Base-by-base conservation (phyloP, 225 moss, liverwort and hornwort genomes). In the Marchantia paleacea region DNA sequence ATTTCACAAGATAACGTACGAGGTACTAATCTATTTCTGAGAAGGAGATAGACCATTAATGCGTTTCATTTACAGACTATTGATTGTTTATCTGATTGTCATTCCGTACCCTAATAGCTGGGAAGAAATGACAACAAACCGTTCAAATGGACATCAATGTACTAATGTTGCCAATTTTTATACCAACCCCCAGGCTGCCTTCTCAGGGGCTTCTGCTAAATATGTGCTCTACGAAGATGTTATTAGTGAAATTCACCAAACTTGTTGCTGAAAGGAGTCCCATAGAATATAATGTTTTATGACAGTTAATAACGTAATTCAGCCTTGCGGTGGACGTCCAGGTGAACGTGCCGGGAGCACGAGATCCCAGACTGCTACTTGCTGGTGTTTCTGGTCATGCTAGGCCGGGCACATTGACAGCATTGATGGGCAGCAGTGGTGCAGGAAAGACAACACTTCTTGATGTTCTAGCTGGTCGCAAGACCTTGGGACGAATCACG, bases 361-460 rank as follows among this genome's bases (percentile, higher is more conserved):
- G 86, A 83, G 93, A 92, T 78, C 93, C 97, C 74, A 84, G 92
- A 71, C 82, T 91, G 69, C 72, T 94, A 39, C 90, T 97, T 57
- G 89, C 91, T 69, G 93, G 90, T 79, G 88, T 97, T 73, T 94
- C 92, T n/a, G 90, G 93, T 80, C 94, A 88, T 87, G 91, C 92
- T 20, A 92, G 88, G 82, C 93, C 93, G 11, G 78, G 85, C 73
- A 89, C 93, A 48, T 83, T 93, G 86, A 97, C 90, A 66, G 94
- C 97, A 65, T 80, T 97, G 75, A 97, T 94, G 93, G 97, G 91
- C 79, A 97, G 94, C 70, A 97, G 97, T 84, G 97, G 94, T 25
- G 93, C 91, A 55, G 90, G 97, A 51, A 97, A 97, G 81, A 93
- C 94, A 47, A 94, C 97, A 52, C 85, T 94, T 64, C 91, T 97